These are phyloP conservation scores for Arthrobotrys sphaeroides DNA, from an alignment of 2,329 filamentous ascomycete genomes.

Conservation along the genomic window DNA sequence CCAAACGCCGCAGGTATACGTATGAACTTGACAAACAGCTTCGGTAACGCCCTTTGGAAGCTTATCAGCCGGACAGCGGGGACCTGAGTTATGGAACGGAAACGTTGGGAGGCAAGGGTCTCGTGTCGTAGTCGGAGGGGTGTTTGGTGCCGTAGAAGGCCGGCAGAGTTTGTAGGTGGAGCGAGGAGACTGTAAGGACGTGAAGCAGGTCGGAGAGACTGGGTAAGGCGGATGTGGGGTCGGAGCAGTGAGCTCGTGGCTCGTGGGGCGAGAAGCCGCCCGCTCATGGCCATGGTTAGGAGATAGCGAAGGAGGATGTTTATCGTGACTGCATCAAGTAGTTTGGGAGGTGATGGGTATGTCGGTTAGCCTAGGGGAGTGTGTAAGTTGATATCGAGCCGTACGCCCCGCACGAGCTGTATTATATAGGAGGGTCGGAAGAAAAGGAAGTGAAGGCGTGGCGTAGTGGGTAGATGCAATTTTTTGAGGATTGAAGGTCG, in stretches of 20 bases:
- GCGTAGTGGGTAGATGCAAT: slow-evolving; percentile 17
- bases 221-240: slow-evolving; percentile 19
- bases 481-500: slow-evolving; percentile 12
- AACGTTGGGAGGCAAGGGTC: slow-evolving; percentile 39
- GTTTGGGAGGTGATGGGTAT: not conserved
- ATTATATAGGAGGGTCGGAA: not conserved
- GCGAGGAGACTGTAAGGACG: slow-evolving; percentile 35
- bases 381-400: not conserved
- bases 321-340: slow-evolving; percentile 49
- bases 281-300: slow-evolving; percentile 74
- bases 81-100: slow-evolving; percentile 59
- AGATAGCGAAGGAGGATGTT: slow-evolving; percentile 18
- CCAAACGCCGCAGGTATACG: slow-evolving; percentile 91
- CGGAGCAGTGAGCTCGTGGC: slow-evolving; percentile 25
- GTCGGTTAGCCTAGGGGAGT: slow-evolving; percentile 4
- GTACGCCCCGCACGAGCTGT: not conserved
- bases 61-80: slow-evolving; percentile 72
- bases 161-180: slow-evolving; percentile 36
- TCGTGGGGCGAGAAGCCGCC: slow-evolving; percentile 78
- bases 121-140: slow-evolving; percentile 38
- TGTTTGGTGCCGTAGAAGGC: slow-evolving; percentile 38
- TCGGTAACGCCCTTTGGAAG: slow-evolving; percentile 78
- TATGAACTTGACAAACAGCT: slow-evolving; percentile 87
- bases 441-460: slow-evolving; percentile 18
- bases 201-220: slow-evolving; percentile 8